Evolutionary conservation across 1,284 basidiomycete species (phyloP).

Genomic region (Dichomitus squalens): DNA sequence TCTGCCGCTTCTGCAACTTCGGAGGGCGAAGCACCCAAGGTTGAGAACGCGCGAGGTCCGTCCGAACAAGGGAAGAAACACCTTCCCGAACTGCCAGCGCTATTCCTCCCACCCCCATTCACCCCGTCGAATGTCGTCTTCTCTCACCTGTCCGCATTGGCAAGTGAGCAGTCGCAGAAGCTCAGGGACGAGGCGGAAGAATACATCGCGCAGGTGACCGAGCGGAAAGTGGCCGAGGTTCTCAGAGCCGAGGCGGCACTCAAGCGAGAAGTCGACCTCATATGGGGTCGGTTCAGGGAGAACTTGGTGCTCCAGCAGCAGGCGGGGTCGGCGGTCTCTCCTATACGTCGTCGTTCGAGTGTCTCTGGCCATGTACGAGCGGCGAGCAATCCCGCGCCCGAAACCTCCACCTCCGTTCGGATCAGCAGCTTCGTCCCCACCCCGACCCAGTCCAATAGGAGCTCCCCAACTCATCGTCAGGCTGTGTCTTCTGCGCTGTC

Average conservation of each 20-base stretch:
- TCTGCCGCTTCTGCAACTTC: conserved; percentile 17
- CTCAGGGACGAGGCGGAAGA: conserved; percentile 61
- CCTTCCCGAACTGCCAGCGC: conserved; percentile 41
- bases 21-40: conserved; percentile 18
- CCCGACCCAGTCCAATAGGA: conserved; percentile 39
- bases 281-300: conserved; percentile 65
- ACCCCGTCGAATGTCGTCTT: conserved; percentile 76
- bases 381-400: conserved; percentile 13
- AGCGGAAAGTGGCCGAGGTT: conserved; percentile 59
- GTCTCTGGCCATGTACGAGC: conserved; percentile 13
- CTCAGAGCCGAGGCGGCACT: conserved; percentile 57
- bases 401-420: conserved; percentile 39
- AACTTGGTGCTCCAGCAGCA: conserved; percentile 51
- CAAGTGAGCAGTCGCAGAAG: conserved; percentile 54
- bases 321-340: conserved; percentile 23
- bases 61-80: conserved; percentile 29
- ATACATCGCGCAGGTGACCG: conserved; percentile 55
- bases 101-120: conserved; percentile 77
- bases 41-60: conserved; percentile 27
- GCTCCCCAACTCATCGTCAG: conserved; percentile 37
- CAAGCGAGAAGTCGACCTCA: conserved; percentile 56
- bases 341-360: conserved; percentile 14
- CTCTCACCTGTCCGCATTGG: conserved; percentile 60
- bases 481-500: conserved; percentile 65
- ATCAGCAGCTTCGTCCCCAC: conserved; percentile 61